These are phyloP conservation scores for Trichomonas gallinae DNA, from an alignment of 208 protist genomes.

Conservation along the genomic window DNA sequence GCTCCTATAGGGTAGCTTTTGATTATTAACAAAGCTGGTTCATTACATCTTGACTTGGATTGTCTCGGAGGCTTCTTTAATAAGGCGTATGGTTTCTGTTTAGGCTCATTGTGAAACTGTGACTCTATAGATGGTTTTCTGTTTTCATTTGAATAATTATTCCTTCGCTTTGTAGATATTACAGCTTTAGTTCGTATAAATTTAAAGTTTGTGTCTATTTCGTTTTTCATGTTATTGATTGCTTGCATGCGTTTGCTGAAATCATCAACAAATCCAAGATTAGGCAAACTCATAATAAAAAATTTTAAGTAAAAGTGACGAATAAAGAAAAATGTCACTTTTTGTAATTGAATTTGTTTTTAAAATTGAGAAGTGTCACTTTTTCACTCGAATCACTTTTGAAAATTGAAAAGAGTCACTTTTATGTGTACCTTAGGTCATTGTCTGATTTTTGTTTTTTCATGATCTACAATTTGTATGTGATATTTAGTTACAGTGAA, in stretches of 20 bases:
- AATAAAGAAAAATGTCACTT: too few species aligned
- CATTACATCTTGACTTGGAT: not conserved
- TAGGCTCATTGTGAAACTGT: not conserved
- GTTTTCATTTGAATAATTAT: not conserved
- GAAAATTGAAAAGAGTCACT: too few species aligned
- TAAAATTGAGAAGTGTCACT: too few species aligned
- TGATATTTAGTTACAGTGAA: too few species aligned
- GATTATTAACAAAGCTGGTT: not conserved
- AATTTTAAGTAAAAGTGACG: too few species aligned
- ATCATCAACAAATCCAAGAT: not conserved
- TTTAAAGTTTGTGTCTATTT: not conserved
- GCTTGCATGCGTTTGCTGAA: not conserved
- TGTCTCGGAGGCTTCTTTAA: not conserved
- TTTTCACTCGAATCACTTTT: too few species aligned
- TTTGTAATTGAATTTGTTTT: too few species aligned
- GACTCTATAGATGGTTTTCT: not conserved
- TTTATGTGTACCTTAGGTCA: too few species aligned
- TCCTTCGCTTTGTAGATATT: not conserved
- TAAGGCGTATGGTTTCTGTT: not conserved
- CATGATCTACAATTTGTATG: too few species aligned
- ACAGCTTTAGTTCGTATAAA: not conserved
- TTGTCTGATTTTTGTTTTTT: too few species aligned
- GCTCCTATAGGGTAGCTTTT: not conserved
- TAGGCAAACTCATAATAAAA: not conserved
- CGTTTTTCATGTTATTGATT: not conserved